Conservation (phyloP, 208 protist species). For the Lotmaria passim region DNA sequence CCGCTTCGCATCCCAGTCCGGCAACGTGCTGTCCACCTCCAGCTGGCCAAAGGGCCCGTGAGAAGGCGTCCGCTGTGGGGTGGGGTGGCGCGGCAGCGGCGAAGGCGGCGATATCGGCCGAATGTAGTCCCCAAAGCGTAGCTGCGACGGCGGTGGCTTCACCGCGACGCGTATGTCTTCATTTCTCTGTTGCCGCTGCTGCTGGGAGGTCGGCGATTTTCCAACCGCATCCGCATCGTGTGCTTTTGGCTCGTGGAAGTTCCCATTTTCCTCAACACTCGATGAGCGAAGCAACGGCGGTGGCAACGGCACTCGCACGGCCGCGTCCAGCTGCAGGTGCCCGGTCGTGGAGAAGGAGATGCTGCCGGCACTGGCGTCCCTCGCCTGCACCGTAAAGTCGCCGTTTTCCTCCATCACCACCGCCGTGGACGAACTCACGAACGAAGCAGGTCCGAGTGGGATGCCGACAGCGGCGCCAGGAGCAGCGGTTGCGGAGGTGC, state of each 20-base stretch:
- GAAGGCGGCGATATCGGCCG: slow-evolving; percentile 12
- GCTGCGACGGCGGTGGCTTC: slow-evolving; percentile 19
- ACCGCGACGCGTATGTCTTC: neutral
- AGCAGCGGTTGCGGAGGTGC: neutral
- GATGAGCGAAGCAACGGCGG: neutral
- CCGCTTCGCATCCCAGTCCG: slow-evolving; percentile 26
- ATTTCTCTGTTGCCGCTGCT: neutral
- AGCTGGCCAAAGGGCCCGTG: slow-evolving; percentile 25
- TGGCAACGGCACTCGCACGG: slow-evolving; percentile 42
- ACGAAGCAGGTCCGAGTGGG: slow-evolving; percentile 27
- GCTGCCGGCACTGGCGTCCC: slow-evolving; percentile 38
- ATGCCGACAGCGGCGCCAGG: slow-evolving; percentile 11
- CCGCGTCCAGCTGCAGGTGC: slow-evolving; percentile 41
- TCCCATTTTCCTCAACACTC: too few species aligned
- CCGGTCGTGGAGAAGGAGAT: slow-evolving; percentile 53
- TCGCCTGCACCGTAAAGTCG: slow-evolving; percentile 44
- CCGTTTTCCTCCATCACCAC: slow-evolving; percentile 57
- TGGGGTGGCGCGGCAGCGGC: too few species aligned
- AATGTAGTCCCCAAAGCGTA: slow-evolving; percentile 29
- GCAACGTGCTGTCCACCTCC: slow-evolving; percentile 26
- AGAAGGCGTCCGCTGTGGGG: too few species aligned
- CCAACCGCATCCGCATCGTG: too few species aligned
- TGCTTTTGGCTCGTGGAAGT: too few species aligned
- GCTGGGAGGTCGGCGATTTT: neutral
- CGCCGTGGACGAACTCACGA: slow-evolving; percentile 29